A percentile compares a stretch with the other conserved stretches of the same genome.
These are phyloP conservation scores for Ceratocystis papillata DNA, from an alignment of 2,329 filamentous ascomycete species.

Conservation along the genomic window DNA sequence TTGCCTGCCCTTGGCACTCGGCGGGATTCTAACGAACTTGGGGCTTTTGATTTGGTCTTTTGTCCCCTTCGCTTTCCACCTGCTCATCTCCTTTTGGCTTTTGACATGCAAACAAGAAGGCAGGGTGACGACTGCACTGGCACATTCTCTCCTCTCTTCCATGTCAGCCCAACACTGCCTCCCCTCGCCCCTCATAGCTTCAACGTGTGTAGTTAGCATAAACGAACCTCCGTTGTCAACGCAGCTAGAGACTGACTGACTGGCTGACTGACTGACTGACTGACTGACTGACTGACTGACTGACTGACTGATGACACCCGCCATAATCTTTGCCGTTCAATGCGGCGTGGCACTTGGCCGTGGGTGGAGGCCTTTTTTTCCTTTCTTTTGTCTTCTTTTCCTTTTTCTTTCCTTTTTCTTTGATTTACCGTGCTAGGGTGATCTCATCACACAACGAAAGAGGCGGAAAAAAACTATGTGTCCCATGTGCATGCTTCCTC, in stretches of 20 bases:
- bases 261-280: too few species aligned
- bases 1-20: constrained; percentile 1
- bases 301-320: neutral
- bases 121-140: neutral
- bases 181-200: neutral
- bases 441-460: neutral
- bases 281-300: too few species aligned
- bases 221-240: neutral
- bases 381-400: neutral
- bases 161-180: neutral
- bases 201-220: neutral
- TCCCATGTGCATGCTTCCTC: neutral
- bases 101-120: neutral
- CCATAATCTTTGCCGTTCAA: neutral
- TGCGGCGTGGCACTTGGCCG: neutral
- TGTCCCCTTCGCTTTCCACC: neutral
- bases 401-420: neutral
- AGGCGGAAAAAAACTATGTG: neutral
- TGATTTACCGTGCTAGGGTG: neutral
- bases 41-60: neutral
- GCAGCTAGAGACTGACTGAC: neutral
- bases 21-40: neutral
- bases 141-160: neutral
- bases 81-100: neutral
- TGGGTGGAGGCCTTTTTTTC: too few species aligned